phyloP scores from a whole-genome alignment of 1,284 basidiomycete genomes.

The Cryptococcus sp. region DNA sequence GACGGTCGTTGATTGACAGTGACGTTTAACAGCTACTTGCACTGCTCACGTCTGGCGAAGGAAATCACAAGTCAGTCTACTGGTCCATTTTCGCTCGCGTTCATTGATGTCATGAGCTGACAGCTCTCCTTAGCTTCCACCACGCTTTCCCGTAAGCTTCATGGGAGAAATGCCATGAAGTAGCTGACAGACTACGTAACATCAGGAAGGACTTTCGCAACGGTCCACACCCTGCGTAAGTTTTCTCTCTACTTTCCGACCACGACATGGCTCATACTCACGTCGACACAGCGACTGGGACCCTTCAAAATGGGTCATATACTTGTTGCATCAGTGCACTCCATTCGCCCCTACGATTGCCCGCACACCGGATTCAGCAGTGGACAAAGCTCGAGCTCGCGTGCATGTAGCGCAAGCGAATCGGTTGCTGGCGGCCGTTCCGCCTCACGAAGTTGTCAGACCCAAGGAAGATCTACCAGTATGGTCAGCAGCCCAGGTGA shows the following conservation, averaged over 20 bases:
- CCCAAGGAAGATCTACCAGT: constrained; percentile 32
- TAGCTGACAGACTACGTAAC: not conserved
- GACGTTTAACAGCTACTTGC: constrained; percentile 62
- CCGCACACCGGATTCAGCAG: constrained; percentile 62
- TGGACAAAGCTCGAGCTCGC: constrained; percentile 60
- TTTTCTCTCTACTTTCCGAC: not conserved
- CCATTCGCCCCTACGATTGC: constrained; percentile 57
- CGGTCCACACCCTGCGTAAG: constrained; percentile 42
- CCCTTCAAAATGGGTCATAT: constrained; percentile 77
- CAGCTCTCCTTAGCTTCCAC: constrained; percentile 53
- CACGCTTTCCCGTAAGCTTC: constrained; percentile 70
- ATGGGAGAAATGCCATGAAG: constrained; percentile 57
- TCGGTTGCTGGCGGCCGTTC: constrained; percentile 28
- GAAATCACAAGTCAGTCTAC: constrained; percentile 73
- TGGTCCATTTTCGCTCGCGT: not conserved
- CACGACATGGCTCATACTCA: constrained; percentile 41
- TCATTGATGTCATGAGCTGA: constrained; percentile 1
- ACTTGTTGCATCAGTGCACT: constrained; percentile 60
- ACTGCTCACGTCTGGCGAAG: constrained; percentile 71
- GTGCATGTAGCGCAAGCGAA: constrained; percentile 59
- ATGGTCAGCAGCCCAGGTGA: constrained; percentile 32
- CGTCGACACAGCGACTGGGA: constrained; percentile 65
- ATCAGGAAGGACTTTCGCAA: constrained; percentile 55
- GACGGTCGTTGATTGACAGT: not conserved
- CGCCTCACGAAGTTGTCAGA: constrained; percentile 19